These are phyloP conservation scores for Penicillium concentricum DNA, from an alignment of 2,329 filamentous ascomycete genomes.

Conservation along the genomic window DNA sequence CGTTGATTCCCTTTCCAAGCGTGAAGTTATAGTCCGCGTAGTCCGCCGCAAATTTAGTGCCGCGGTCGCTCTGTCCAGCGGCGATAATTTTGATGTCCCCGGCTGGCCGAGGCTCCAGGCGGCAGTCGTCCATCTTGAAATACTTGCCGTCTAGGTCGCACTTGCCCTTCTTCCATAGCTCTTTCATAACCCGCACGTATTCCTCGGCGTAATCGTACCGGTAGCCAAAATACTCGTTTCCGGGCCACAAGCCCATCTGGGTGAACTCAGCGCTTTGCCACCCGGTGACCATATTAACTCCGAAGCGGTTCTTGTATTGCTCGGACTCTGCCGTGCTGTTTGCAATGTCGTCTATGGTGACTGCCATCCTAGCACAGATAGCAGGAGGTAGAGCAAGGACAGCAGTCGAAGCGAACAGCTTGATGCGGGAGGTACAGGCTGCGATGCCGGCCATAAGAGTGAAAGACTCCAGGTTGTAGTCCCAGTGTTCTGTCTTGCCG, in stretches of 20 bases:
- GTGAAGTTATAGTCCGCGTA: background rate
- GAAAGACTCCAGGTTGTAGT: background rate
- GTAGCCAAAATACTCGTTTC: background rate
- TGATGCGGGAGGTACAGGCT: background rate
- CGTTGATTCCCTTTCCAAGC: background rate
- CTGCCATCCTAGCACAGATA: background rate
- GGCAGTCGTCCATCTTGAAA: background rate
- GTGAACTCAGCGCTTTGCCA: background rate
- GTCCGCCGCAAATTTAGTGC: background rate
- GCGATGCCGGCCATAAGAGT: background rate
- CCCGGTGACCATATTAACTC: background rate
- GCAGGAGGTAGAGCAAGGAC: background rate
- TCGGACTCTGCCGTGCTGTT: background rate
- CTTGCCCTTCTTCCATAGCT: background rate
- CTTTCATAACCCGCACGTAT: background rate
- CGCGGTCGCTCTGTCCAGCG: background rate
- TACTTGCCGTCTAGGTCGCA: background rate
- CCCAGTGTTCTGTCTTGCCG: background rate
- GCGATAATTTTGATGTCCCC: background rate
- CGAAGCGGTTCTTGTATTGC: background rate
- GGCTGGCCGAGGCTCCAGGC: background rate
- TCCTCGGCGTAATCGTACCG: background rate
- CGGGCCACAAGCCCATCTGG: background rate
- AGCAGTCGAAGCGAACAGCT: background rate
- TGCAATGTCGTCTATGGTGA: background rate